Conservation (phyloP, 305 asterid species). For the Ruellia speciosa region DNA sequence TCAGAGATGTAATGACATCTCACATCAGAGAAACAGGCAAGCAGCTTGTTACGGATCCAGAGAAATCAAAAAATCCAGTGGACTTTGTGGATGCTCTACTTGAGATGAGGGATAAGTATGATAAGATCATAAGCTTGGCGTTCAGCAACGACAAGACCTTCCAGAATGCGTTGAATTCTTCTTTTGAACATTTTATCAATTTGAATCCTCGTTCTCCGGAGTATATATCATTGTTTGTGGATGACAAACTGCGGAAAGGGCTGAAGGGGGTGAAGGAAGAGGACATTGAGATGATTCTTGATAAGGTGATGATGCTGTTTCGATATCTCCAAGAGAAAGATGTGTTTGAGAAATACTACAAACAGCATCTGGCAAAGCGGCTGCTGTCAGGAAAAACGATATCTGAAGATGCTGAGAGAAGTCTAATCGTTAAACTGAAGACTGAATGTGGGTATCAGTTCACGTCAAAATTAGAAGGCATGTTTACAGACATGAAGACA, state of each 20-base stretch:
- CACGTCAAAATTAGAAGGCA: conserved; percentile 51
- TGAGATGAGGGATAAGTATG: conserved; percentile 37
- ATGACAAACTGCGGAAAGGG: conserved; percentile 42
- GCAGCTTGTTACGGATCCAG: conserved; percentile 45
- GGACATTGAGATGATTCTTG: conserved; percentile 40
- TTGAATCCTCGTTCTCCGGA: conserved; percentile 46
- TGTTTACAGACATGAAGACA: conserved; percentile 56
- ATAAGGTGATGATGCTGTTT: conserved; percentile 50
- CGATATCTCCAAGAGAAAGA: conserved; percentile 58
- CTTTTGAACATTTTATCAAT: conserved; percentile 44
- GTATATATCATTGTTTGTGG: conserved; percentile 45
- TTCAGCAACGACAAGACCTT: conserved; percentile 45
- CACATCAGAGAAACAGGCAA: conserved; percentile 43
- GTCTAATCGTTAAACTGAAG: conserved; percentile 46
- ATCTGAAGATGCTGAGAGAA: conserved; percentile 49
- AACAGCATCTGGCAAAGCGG: conserved; percentile 49
- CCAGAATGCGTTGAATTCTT: conserved; percentile 47
- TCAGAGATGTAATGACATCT: conserved; percentile 42
- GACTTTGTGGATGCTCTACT: conserved; percentile 43
- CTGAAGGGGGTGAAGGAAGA: conserved; percentile 50
- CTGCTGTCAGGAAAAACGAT: conserved; percentile 42
- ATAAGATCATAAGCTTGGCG: conserved; percentile 34
- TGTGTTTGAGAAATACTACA: conserved; percentile 49
- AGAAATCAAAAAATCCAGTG: conserved; percentile 41
- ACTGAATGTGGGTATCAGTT: conserved; percentile 54